Evolutionary conservation across 2,329 filamentous ascomycete species (phyloP).

Genomic region (Cercospora nicotianae): DNA sequence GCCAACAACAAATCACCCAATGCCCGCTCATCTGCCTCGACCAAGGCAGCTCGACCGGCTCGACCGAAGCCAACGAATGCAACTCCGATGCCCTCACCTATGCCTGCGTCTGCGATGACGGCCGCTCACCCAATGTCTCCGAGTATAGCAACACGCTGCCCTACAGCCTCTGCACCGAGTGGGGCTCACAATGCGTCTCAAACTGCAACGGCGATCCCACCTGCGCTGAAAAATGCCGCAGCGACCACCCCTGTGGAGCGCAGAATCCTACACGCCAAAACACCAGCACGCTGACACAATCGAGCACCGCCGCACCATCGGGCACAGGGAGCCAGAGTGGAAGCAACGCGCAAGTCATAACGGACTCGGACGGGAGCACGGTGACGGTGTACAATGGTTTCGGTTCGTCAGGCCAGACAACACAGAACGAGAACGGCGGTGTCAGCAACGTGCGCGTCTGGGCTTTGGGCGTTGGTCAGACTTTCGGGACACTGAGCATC

Average conservation of each 20-base stretch:
- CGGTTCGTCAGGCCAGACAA: constrained; percentile 34
- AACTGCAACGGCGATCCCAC: constrained; percentile 55
- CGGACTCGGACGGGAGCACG: constrained; percentile 36
- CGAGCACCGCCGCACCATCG: constrained; percentile 39
- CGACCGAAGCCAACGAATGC: constrained; percentile 63
- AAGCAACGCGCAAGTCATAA: constrained; percentile 39
- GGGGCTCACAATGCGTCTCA: constrained; percentile 61
- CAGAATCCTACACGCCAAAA: constrained; percentile 63
- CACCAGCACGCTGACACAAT: constrained; percentile 50
- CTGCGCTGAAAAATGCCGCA: constrained; percentile 63
- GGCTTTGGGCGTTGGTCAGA: constrained; percentile 55
- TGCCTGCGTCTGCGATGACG: constrained; percentile 69
- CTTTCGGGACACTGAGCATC: constrained; percentile 58
- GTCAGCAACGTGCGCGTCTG: constrained; percentile 35
- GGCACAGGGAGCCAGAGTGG: constrained; percentile 31
- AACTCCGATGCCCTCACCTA: constrained; percentile 67
- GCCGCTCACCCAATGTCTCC: constrained; percentile 67
- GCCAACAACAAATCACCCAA: constrained; percentile 59
- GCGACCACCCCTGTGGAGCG: constrained; percentile 72
- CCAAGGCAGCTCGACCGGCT: constrained; percentile 48
- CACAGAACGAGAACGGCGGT: constrained; percentile 29
- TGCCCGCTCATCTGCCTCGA: constrained; percentile 75
- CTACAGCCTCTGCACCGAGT: constrained; percentile 73
- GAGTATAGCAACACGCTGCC: constrained; percentile 78
- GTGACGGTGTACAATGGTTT: constrained; percentile 47